phyloP scores from a whole-genome alignment of 139 green algal species.

The Diplosphaera chodatii region DNA sequence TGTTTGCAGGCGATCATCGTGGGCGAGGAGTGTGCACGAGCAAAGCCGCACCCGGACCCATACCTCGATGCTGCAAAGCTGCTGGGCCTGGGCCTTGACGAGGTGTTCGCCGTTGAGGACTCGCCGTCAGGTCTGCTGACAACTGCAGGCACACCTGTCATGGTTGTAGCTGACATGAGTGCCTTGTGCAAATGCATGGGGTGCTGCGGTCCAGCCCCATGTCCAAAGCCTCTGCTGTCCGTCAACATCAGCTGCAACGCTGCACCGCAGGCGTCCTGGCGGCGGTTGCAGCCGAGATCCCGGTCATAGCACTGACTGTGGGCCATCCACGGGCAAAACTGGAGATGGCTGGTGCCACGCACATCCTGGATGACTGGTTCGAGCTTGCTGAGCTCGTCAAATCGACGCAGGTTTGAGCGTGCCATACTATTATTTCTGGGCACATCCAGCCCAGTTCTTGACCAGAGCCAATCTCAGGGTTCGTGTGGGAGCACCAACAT shows the following conservation, averaged over 20 bases:
- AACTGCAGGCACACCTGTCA: no score
- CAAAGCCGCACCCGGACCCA: conserved; percentile 74
- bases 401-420: background rate
- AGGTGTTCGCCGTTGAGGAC: conserved; percentile 38
- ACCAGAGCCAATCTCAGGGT: no score
- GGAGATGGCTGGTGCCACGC: conserved; percentile 30
- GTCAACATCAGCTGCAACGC: no score
- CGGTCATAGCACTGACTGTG: conserved; percentile 49
- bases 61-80: conserved; percentile 53
- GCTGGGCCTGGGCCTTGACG: conserved; percentile 37
- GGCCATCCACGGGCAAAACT: conserved; percentile 43
- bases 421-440: no score
- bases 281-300: conserved; percentile 47
- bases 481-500: no score
- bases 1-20: conserved; percentile 37
- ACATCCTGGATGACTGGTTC: conserved; percentile 35
- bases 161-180: no score
- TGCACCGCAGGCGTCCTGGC: conserved; percentile 38
- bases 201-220: no score
- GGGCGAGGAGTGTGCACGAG: conserved; percentile 51
- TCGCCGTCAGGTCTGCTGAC: conserved; percentile 38
- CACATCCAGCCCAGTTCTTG: no score
- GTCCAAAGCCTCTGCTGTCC: no score
- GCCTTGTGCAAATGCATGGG: no score
- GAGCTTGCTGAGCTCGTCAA: conserved; percentile 23